phyloP scores from a whole-genome alignment of 345 rosid species.

The Passiflora organensis region DNA sequence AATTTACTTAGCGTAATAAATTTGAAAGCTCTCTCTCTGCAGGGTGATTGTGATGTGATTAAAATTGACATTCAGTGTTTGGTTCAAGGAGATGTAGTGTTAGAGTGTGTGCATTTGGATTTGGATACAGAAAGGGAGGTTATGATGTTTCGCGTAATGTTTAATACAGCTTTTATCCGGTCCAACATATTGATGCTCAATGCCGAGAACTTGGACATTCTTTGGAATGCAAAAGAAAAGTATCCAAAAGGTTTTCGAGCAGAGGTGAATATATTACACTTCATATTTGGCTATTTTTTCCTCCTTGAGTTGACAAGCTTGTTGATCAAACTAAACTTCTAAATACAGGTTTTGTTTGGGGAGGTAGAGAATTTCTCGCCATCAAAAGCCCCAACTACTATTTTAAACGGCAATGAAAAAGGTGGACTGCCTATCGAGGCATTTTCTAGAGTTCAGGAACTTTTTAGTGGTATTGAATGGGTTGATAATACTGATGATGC shows the following conservation, averaged over 20 bases:
- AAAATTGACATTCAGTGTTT: conserved; percentile 92
- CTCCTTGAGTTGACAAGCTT: neutral
- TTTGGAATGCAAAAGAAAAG: conserved; percentile 90
- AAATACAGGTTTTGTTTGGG: conserved; percentile 84
- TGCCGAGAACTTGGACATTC: conserved; percentile 92
- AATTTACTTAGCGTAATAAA: conserved; percentile 8
- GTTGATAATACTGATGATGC: conserved; percentile 83
- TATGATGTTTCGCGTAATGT: conserved; percentile 98
- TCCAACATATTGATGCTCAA: conserved; percentile 94
- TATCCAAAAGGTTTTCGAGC: conserved; percentile 93
- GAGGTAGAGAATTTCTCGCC: conserved; percentile 69
- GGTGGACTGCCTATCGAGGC: conserved; percentile 99
- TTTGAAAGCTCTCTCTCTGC: conserved; percentile 26
- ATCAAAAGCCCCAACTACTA: conserved; percentile 53
- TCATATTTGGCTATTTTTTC: neutral
- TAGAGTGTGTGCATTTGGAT: conserved; percentile 94
- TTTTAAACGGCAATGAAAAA: conserved; percentile 87
- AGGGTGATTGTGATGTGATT: conserved; percentile 94
- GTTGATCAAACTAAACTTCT: conserved; percentile 19
- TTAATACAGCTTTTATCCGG: conserved; percentile 93
- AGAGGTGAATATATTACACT: conserved; percentile 47
- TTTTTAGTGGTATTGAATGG: conserved; percentile 86
- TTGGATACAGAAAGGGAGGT: conserved; percentile 88
- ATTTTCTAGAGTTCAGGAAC: conserved; percentile 93
- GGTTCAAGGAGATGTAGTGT: conserved; percentile 96